Conservation (phyloP, 2,329 filamentous ascomycete species). For the Ascochyta pisi region DNA sequence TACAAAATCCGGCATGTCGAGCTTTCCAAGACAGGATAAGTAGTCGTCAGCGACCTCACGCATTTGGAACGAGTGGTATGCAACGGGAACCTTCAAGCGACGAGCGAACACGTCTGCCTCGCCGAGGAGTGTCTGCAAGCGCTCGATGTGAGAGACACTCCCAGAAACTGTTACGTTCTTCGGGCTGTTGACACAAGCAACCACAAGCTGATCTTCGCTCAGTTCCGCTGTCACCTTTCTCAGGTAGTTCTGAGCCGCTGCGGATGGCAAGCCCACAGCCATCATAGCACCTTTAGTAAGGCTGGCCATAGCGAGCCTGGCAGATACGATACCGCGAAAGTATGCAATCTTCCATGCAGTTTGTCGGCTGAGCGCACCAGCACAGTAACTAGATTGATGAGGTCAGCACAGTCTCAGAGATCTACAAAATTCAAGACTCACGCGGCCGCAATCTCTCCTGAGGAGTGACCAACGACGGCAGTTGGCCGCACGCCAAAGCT, state of each 20-base stretch:
- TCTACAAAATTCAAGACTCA: no score
- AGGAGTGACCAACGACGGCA: no score
- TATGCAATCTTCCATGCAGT: no score
- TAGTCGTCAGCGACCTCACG: slow-evolving; percentile 24
- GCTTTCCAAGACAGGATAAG: slow-evolving; percentile 3
- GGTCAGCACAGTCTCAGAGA: no score
- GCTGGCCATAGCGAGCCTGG: no score
- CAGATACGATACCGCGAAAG: no score
- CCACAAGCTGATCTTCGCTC: slow-evolving; percentile 5
- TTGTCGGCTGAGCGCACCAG: no score
- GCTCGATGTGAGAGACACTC: slow-evolving; percentile 47
- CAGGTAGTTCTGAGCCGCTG: not conserved
- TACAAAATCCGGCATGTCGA: slow-evolving; percentile 7
- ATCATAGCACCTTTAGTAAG: not conserved
- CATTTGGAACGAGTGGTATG: slow-evolving; percentile 39
- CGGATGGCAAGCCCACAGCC: slow-evolving; percentile 29
- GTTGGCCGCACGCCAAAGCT: no score
- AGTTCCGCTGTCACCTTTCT: not conserved
- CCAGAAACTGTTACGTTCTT: slow-evolving; percentile 55
- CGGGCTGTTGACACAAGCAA: slow-evolving; percentile 51
- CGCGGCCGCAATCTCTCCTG: no score
- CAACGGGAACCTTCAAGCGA: slow-evolving; percentile 37
- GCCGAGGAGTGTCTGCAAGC: slow-evolving; percentile 41
- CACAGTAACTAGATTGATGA: no score
- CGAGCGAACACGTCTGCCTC: slow-evolving; percentile 49